Conservation (phyloP, 805 yeast genomes). For the Yamadazyma takamatsuzukensis region DNA sequence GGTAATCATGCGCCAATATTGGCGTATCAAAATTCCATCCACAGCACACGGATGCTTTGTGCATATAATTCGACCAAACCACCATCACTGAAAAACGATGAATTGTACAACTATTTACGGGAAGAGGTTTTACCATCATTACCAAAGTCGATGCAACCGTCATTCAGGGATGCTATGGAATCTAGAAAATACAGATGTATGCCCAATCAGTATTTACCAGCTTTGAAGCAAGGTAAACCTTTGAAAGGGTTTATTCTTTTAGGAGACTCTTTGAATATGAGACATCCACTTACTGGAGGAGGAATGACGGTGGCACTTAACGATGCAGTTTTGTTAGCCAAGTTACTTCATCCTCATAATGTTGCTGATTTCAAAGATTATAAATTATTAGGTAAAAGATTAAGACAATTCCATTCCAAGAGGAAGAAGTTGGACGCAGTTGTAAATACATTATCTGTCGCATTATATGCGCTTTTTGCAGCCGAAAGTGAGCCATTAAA, state of each 20-base stretch:
- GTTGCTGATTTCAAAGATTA: conserved; percentile 59
- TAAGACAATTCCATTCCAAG: conserved; percentile 67
- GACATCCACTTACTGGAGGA: conserved; percentile 98
- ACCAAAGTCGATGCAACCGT: conserved; percentile 62
- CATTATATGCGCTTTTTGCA: conserved; percentile 84
- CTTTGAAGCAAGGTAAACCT: conserved; percentile 55
- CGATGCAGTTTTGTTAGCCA: conserved; percentile 71
- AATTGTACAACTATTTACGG: conserved; percentile 56
- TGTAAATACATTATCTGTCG: conserved; percentile 84
- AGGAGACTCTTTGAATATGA: conserved; percentile 95
- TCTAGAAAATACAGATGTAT: conserved; percentile 63
- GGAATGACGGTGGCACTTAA: conserved; percentile 98
- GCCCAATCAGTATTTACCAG: conserved; percentile 93
- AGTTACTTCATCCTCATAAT: conserved; percentile 52
- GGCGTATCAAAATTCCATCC: conserved; percentile 79
- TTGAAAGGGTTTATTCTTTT: conserved; percentile 70
- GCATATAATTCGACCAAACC: conserved; percentile 73
- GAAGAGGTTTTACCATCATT: conserved; percentile 60
- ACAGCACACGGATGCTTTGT: conserved; percentile 84
- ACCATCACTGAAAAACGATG: conserved; percentile 61
- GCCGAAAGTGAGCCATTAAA: conserved; percentile 68
- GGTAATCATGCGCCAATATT: conserved; percentile 86
- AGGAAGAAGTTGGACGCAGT: conserved; percentile 81
- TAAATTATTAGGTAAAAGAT: conserved; percentile 49
- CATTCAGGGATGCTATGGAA: conserved; percentile 62